A percentile compares a stretch with the other conserved stretches of the same genome.
These are phyloP conservation scores for Toxicodendron radicans DNA, from an alignment of 345 rosid genomes.

Conservation along the genomic window DNA sequence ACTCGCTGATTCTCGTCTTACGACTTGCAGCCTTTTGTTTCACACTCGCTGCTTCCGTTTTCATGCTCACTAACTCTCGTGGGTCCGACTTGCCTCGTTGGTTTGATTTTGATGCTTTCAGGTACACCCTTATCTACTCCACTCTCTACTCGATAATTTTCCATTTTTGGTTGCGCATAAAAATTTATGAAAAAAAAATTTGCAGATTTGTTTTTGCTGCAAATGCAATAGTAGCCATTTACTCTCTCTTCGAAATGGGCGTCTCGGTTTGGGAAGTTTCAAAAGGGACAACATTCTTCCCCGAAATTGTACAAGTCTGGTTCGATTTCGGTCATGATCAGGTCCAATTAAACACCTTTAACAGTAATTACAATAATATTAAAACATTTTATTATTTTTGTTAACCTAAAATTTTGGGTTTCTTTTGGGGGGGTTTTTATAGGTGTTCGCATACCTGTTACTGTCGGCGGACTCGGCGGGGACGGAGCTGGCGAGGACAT, in stretches of 20 bases:
- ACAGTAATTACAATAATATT: background rate
- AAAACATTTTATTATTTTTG: background rate
- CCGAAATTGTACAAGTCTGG: slow-evolving; percentile 88
- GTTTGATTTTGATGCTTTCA: slow-evolving; percentile 90
- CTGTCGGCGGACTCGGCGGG: slow-evolving; percentile 83
- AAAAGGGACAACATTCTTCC: slow-evolving; percentile 67
- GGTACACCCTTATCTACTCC: slow-evolving; percentile 37
- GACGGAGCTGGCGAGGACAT: slow-evolving; percentile 62
- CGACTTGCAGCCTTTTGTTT: slow-evolving; percentile 78
- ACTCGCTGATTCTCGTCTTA: slow-evolving; percentile 65
- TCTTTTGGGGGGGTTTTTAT: background rate
- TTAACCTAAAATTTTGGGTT: background rate
- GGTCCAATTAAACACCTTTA: slow-evolving; percentile 32
- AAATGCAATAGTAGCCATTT: slow-evolving; percentile 80
- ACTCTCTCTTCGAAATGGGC: slow-evolving; percentile 78
- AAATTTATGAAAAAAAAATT: background rate
- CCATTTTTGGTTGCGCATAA: slow-evolving; percentile 17
- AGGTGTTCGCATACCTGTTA: slow-evolving; percentile 84
- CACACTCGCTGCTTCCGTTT: slow-evolving; percentile 78
- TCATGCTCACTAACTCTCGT: slow-evolving; percentile 78
- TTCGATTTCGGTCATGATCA: slow-evolving; percentile 99
- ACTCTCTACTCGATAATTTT: background rate
- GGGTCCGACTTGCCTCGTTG: slow-evolving; percentile 63
- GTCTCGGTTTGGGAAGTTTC: slow-evolving; percentile 88
- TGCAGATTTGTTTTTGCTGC: slow-evolving; percentile 75